Conservation (phyloP, 73 alveolate species). For the Symbiodinium pilosum region DNA sequence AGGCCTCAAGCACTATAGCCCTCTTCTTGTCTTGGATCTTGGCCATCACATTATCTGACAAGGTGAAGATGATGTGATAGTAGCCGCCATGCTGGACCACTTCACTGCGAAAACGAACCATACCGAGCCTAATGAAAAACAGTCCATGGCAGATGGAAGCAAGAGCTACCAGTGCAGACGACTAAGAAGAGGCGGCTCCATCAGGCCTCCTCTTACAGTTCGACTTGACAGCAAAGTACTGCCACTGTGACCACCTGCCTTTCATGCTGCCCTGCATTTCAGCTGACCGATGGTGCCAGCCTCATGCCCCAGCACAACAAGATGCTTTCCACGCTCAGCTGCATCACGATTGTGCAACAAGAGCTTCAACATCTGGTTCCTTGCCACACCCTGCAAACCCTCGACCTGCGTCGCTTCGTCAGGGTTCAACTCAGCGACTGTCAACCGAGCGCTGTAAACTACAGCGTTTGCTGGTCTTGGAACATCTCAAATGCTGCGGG, state of each 20-base stretch:
- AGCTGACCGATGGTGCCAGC: background rate
- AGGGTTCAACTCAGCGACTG: too few species aligned
- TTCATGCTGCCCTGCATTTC: background rate
- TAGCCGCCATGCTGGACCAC: constrained; percentile 6
- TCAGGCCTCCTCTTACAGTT: background rate
- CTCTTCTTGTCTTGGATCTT: background rate
- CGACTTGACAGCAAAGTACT: background rate
- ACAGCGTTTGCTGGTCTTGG: too few species aligned
- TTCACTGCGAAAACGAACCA: background rate
- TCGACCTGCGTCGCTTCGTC: too few species aligned
- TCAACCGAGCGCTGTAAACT: too few species aligned
- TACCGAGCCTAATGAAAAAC: background rate
- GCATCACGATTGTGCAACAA: background rate
- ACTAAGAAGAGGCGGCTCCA: background rate
- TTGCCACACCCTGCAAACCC: background rate
- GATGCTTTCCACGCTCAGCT: background rate
- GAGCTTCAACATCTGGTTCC: background rate
- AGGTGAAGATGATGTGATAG: background rate
- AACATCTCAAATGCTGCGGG: too few species aligned
- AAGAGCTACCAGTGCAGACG: too few species aligned
- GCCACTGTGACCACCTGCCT: background rate
- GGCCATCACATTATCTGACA: background rate
- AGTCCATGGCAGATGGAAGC: background rate
- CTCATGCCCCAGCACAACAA: background rate
- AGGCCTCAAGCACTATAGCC: too few species aligned